phyloP scores from a whole-genome alignment of 2,329 filamentous ascomycete genomes.

The Phaeosphaeriaceae sp. region DNA sequence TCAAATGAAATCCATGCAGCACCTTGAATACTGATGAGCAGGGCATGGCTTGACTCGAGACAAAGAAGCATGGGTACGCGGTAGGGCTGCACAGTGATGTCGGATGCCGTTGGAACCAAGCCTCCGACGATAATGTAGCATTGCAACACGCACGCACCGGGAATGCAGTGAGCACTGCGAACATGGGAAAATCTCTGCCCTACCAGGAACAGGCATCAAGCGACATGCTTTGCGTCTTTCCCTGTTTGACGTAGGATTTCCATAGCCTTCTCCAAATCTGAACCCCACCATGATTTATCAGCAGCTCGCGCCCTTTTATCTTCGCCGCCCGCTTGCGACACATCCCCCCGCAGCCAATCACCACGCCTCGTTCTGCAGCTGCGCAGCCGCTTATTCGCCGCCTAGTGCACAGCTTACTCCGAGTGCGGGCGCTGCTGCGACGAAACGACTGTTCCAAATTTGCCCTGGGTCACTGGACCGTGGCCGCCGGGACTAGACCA shows the following conservation, averaged over 20 bases:
- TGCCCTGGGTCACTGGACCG: conserved; percentile 18
- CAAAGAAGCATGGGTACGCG: background rate
- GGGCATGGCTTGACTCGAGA: background rate
- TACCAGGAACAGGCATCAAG: conserved; percentile 25
- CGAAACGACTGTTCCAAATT: conserved; percentile 26
- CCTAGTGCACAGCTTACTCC: conserved; percentile 17
- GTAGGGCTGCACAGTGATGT: background rate
- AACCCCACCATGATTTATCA: conserved; percentile 37
- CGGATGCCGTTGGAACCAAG: background rate
- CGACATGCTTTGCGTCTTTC: conserved; percentile 12
- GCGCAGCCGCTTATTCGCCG: conserved; percentile 17
- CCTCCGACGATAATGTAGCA: background rate
- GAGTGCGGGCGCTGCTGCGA: conserved; percentile 14
- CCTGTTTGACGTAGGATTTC: conserved; percentile 11
- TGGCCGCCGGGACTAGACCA: conserved; percentile 7
- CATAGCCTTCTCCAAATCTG: conserved; percentile 22
- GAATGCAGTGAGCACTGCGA: background rate
- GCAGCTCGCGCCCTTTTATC: conserved; percentile 29
- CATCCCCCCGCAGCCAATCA: conserved; percentile 19
- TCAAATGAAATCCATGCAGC: background rate
- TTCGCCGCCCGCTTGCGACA: conserved; percentile 5
- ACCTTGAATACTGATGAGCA: background rate
- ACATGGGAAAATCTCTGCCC: conserved; percentile 9
- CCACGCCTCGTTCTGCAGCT: conserved; percentile 10
- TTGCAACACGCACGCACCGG: background rate